phyloP scores from a whole-genome alignment of 176 grass and related monocot genomes.

The Poa annua region DNA sequence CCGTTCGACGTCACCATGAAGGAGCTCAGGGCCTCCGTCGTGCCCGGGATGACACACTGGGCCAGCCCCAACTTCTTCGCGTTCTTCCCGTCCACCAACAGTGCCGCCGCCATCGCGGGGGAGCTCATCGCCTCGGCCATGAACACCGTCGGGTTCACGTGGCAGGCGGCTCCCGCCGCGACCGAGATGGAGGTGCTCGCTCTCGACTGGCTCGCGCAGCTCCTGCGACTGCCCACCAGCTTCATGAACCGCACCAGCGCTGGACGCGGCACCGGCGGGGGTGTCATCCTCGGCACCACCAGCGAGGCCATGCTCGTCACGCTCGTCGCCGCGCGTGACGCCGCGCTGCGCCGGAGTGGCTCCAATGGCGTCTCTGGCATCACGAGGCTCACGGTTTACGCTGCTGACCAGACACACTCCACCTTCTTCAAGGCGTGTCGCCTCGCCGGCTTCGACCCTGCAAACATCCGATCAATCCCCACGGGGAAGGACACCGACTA shows the following conservation, averaged over 20 bases:
- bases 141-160: slow-evolving; percentile 29
- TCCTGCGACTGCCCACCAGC: not conserved
- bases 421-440: slow-evolving; percentile 18
- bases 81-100: slow-evolving; percentile 5
- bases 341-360: not conserved
- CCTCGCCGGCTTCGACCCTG: slow-evolving; percentile 7
- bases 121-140: not conserved
- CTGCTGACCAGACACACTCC: slow-evolving; percentile 1
- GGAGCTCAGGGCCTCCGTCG: slow-evolving; percentile 9
- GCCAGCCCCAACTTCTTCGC: slow-evolving; percentile 27
- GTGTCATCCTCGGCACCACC: slow-evolving; percentile 1
- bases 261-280: not conserved
- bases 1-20: slow-evolving; percentile 23
- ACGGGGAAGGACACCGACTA: not conserved
- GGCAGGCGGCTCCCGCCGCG: not conserved
- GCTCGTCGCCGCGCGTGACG: not conserved
- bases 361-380: not conserved
- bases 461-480: slow-evolving; percentile 4
- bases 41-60: slow-evolving; percentile 4
- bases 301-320: slow-evolving; percentile 32
- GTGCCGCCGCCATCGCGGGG: not conserved
- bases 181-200: slow-evolving; percentile 27
- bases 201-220: slow-evolving; percentile 23
- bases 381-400: not conserved
- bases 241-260: slow-evolving; percentile 5